These are phyloP conservation scores for Lactarius indigo DNA, from an alignment of 768 basidiomycete species.

Conservation along the genomic window DNA sequence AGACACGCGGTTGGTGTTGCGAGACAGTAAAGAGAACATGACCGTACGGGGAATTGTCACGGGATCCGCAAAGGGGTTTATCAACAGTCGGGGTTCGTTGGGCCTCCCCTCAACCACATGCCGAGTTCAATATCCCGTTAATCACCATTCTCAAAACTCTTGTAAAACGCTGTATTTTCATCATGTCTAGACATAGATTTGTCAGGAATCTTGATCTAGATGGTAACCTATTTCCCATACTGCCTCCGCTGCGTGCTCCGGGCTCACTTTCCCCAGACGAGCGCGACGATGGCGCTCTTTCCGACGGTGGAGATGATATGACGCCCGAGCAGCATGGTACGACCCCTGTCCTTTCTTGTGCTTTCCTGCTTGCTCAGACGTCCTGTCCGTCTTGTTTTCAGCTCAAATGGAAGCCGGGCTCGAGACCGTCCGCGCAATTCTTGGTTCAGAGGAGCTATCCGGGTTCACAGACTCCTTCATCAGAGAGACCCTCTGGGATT, in stretches of 20 bases:
- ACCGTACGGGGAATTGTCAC: conserved; percentile 16
- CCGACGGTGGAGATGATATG: conserved; percentile 76
- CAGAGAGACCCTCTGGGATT: conserved; percentile 80
- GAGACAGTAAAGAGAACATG: conserved; percentile 53
- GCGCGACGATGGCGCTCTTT: conserved; percentile 76
- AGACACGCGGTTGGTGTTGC: conserved; percentile 42
- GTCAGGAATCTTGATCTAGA: conserved; percentile 82
- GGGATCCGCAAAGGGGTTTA: background rate
- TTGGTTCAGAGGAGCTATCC: conserved; percentile 63
- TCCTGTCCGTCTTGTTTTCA: conserved; percentile 31
- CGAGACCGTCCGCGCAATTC: conserved; percentile 58
- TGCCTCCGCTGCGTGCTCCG: conserved; percentile 4
- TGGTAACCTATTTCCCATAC: conserved; percentile 38
- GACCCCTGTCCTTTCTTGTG: conserved; percentile 38
- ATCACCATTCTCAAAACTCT: conserved; percentile 24
- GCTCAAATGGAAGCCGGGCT: conserved; percentile 69
- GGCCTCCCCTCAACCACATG: conserved; percentile 22
- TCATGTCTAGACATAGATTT: conserved; percentile 91
- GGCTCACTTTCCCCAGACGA: conserved; percentile 53
- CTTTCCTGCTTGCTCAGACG: background rate
- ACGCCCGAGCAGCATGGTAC: conserved; percentile 80
- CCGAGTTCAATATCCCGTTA: conserved; percentile 15
- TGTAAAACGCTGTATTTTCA: conserved; percentile 26
- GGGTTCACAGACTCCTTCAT: conserved; percentile 74
- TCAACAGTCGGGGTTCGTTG: background rate